Evolutionary conservation across 495 filamentous ascomycete genomes (phyloP), one percentile per base, ranked within the genome.

Genomic region (Apiosordaria backusii): DNA sequence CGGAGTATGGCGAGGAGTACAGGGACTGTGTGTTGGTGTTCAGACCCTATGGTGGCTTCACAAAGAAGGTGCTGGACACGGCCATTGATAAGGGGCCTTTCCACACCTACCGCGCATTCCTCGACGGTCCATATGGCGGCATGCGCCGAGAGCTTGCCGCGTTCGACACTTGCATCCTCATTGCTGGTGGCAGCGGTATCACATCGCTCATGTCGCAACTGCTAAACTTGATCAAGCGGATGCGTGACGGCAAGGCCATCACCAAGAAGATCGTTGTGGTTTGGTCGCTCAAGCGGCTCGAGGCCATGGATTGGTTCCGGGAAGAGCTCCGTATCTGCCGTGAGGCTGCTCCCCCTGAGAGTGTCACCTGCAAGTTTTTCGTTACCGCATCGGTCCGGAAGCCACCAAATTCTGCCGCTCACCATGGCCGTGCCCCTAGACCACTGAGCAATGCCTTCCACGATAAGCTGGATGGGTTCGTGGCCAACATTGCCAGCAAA

Each of bases 251-350:
- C 19, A 96, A 97, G 70, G 95, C 94, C 35, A 90, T 97, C 62
- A 97, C 93, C 18, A 91, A 88, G 77, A 90, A 89, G 62, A 88
- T 98, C 26, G 89, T 93, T 22, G 90, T 98, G 4, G 86, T 98
- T 15, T 98, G 94, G 94, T 88, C 93, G 21, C 80, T 98, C 57
- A 94, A 93, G 75, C 87, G 89, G 61, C 86, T 91, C 45, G 94
- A 97, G 77, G 92, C 91, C 7, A 93, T 98, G 85, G 92, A 96
- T 75, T 98, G 94, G 94, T 98, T 98, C 84, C 90, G 91, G 74
- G 94, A 97, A 79, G 95, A 97, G 75, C 82, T 97, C 54, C 84
- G 92, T 58, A 92, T 97, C 70, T 95, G 93, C 79, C 83, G 92
- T 67, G 89, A 97, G 73, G 87, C 85, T 69, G 90, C 94, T 61